Percentiles rank a stretch among this genome's conserved stretches.
Conservation (phyloP, 768 basidiomycete genomes). For the Tephrocybe sp. region DNA sequence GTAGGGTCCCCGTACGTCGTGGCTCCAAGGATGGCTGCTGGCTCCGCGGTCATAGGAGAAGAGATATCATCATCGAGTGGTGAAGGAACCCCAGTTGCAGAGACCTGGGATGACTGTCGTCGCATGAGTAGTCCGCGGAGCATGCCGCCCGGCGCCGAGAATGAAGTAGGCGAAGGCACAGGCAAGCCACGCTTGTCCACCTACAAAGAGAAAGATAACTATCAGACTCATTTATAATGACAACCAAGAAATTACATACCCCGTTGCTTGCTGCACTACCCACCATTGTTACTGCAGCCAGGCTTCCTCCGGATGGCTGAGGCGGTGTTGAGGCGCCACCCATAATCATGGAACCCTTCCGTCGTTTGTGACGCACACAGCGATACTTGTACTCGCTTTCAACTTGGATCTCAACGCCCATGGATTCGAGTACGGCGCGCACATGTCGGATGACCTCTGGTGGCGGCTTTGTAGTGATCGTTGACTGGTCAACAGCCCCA, state of each 20-base stretch:
- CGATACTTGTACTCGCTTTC: constrained; percentile 92
- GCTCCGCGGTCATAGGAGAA: constrained; percentile 38
- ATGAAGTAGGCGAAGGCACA: constrained; percentile 72
- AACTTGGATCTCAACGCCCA: constrained; percentile 87
- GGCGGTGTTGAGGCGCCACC: constrained; percentile 33
- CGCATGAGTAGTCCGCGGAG: constrained; percentile 88
- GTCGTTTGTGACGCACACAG: constrained; percentile 78
- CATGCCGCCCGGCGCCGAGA: constrained; percentile 73
- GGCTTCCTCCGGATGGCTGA: constrained; percentile 24
- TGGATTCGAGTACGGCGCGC: constrained; percentile 72
- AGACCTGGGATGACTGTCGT: constrained; percentile 85
- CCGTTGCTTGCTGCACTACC: constrained; percentile 86
- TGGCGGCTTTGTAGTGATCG: constrained; percentile 81
- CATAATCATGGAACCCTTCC: constrained; percentile 49
- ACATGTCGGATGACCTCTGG: constrained; percentile 89
- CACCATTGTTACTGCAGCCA: constrained; percentile 76
- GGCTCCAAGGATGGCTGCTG: constrained; percentile 39
- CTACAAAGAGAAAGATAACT: constrained; percentile 37
- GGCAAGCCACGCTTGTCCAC: constrained; percentile 90
- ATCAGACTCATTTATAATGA: constrained; percentile 5
- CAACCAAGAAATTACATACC: constrained; percentile 49
- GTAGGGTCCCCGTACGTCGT: constrained; percentile 76
- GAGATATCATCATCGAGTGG: constrained; percentile 50
- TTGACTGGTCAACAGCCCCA: constrained; percentile 89
- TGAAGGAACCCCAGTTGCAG: constrained; percentile 24